Evolutionary conservation across 2,329 filamentous ascomycete genomes (phyloP).

Genomic region (Scedosporium apiospermum): DNA sequence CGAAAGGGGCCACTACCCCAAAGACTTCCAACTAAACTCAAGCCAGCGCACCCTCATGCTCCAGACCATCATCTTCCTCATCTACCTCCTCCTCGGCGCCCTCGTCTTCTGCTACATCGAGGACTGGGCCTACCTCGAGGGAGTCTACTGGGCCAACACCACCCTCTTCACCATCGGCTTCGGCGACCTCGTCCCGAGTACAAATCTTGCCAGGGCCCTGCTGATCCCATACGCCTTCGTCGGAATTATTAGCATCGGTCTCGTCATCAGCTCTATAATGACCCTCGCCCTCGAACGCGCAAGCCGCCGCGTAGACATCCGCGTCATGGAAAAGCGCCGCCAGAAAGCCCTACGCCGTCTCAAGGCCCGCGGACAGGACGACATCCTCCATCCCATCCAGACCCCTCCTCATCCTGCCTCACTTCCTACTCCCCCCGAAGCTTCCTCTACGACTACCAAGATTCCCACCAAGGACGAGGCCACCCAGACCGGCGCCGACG

Average conservation of each 20-base stretch:
- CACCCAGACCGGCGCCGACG: too few species aligned
- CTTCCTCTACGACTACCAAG: conserved; percentile 6
- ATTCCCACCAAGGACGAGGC: background rate
- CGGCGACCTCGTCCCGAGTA: conserved; percentile 41
- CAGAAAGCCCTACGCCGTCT: conserved; percentile 36
- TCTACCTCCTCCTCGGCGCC: conserved; percentile 72
- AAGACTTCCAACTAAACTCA: conserved; percentile 68
- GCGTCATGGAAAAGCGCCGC: conserved; percentile 52
- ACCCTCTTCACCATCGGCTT: conserved; percentile 57
- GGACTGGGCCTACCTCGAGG: conserved; percentile 67
- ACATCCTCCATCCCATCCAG: conserved; percentile 39
- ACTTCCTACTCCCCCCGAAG: background rate
- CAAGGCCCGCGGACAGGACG: conserved; percentile 32
- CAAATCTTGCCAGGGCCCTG: conserved; percentile 54
- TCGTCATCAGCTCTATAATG: conserved; percentile 73
- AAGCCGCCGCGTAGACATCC: conserved; percentile 40
- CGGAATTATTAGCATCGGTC: conserved; percentile 74
- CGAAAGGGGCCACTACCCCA: conserved; percentile 56
- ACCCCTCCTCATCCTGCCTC: conserved; percentile 8
- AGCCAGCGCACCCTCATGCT: conserved; percentile 82
- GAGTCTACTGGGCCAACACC: conserved; percentile 70
- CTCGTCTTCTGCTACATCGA: conserved; percentile 66
- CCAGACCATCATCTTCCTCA: conserved; percentile 77
- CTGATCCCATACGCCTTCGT: conserved; percentile 77
- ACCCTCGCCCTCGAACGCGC: conserved; percentile 52